These are phyloP conservation scores for Clonostachys chloroleuca DNA, from an alignment of 2,329 filamentous ascomycete genomes.

Conservation along the genomic window DNA sequence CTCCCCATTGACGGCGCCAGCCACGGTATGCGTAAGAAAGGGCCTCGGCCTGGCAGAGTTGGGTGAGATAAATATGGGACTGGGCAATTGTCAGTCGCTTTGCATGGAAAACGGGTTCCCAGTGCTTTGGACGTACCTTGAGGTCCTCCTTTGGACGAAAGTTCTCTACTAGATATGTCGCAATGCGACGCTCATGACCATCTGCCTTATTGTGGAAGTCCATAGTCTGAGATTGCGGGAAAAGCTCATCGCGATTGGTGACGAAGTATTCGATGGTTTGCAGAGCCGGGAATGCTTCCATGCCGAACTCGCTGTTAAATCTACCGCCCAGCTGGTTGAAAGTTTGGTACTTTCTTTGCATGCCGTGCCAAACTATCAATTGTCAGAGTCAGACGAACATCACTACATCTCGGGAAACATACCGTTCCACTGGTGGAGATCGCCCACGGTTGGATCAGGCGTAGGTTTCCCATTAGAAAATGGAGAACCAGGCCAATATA, in stretches of 20 bases:
- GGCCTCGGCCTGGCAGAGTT: constrained; percentile 42
- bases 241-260: constrained; percentile 44
- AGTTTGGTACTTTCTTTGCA: constrained; percentile 75
- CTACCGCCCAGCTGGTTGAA: constrained; percentile 66
- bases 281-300: constrained; percentile 56
- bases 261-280: constrained; percentile 66
- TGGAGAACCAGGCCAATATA: constrained; percentile 70
- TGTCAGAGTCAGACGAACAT: not conserved
- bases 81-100: not conserved
- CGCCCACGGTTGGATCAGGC: constrained; percentile 67
- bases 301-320: constrained; percentile 77
- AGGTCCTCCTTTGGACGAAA: constrained; percentile 56
- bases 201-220: constrained; percentile 80
- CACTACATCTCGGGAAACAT: not conserved
- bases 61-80: constrained; percentile 27
- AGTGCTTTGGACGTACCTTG: constrained; percentile 70
- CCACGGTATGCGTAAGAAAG: constrained; percentile 37
- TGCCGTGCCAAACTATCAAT: constrained; percentile 64
- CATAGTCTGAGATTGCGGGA: constrained; percentile 65
- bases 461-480: constrained; percentile 59
- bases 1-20: constrained; percentile 57
- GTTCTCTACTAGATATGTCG: constrained; percentile 74
- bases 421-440: constrained; percentile 70
- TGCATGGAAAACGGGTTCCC: constrained; percentile 32
- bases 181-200: constrained; percentile 68